Evolutionary conservation across 2,329 filamentous ascomycete genomes (phyloP), one percentile per base, ranked within the genome.

Genomic region (Fusarium acutatum): DNA sequence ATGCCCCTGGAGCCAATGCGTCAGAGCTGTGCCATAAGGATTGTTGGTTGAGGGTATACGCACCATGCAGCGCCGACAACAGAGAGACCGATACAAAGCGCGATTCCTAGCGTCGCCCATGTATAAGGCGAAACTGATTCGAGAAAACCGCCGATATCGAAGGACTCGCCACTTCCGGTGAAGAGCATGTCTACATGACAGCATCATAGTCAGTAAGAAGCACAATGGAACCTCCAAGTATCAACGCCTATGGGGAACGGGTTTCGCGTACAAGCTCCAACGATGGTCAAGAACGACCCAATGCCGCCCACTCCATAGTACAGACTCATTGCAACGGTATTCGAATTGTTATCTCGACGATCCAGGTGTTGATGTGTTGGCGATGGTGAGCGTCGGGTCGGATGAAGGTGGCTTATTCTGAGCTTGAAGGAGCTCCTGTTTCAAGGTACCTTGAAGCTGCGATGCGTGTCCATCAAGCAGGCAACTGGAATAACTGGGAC

Each of bases 31-130:
- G 65, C 41, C 52, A 52, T 50, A 22, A 50, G 26, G 63, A 56
- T 61, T 43, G 37, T 57, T 62, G 32, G 60, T 52, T 59, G 64
- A 64, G 64, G 79, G 35, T 53, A 58, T 56, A 79, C 86, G 76
- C 90, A 98, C 96, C 96, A 99, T 89, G 96, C 96, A 81, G 96
- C 97, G 82, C 96, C 96, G 40, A 98, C 94, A 49, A 98, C 96
- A 63, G 96, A 99, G 66, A 98, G 87, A 69, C 96, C 95, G 81
- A 99, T 98, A 85, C 96, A 99, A 71, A 98, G 90, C 57, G 90
- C 93, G 80, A 99, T 97, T 75, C 96, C 97, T 63, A 96, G 84
- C 82, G 91, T 92, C 70, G 96, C 96, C 95, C 95, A 99, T 53
- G 93, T 94, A 81, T 96, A 97, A 28, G 96, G 97, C 64, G 96